phyloP scores from a whole-genome alignment of 2,329 filamentous ascomycete species.

The Fusarium incarnatum region DNA sequence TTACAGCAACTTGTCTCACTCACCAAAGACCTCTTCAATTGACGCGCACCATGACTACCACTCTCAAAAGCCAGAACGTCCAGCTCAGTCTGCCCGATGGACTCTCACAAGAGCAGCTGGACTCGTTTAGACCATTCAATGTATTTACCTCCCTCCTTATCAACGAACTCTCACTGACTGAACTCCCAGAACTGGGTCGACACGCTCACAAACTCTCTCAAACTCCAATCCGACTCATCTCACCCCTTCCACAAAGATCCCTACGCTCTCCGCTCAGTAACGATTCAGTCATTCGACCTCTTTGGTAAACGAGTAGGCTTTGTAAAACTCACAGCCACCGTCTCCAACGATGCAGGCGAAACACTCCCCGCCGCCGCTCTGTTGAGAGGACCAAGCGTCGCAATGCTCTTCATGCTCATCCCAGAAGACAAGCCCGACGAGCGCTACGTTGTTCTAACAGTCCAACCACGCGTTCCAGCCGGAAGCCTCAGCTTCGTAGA shows the following conservation, averaged over 20 bases:
- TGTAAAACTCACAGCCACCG: conserved; percentile 63
- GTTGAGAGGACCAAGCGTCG: conserved; percentile 70
- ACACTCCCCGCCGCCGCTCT: conserved; percentile 66
- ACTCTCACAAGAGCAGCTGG: conserved; percentile 58
- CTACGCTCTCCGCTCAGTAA: conserved; percentile 63
- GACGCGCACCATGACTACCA: conserved; percentile 40
- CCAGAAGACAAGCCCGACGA: conserved; percentile 64
- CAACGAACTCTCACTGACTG: neutral
- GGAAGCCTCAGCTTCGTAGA: conserved; percentile 67
- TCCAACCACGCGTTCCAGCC: conserved; percentile 68
- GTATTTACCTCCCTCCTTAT: conserved; percentile 45
- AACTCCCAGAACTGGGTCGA: conserved; percentile 60
- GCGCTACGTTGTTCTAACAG: conserved; percentile 68
- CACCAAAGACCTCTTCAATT: neutral
- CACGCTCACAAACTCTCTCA: conserved; percentile 60
- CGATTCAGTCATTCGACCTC: conserved; percentile 65
- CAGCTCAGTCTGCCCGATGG: conserved; percentile 58
- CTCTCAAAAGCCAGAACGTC: conserved; percentile 48
- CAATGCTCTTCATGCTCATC: conserved; percentile 67
- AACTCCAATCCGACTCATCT: conserved; percentile 55
- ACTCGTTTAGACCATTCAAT: conserved; percentile 63
- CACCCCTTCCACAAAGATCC: conserved; percentile 67
- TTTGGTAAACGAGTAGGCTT: conserved; percentile 67
- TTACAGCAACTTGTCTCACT: conserved; percentile 4
- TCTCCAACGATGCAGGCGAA: conserved; percentile 62